Base-by-base conservation (phyloP, 1,139 yeast species). In the Blastobotrys illinoisensis region DNA sequence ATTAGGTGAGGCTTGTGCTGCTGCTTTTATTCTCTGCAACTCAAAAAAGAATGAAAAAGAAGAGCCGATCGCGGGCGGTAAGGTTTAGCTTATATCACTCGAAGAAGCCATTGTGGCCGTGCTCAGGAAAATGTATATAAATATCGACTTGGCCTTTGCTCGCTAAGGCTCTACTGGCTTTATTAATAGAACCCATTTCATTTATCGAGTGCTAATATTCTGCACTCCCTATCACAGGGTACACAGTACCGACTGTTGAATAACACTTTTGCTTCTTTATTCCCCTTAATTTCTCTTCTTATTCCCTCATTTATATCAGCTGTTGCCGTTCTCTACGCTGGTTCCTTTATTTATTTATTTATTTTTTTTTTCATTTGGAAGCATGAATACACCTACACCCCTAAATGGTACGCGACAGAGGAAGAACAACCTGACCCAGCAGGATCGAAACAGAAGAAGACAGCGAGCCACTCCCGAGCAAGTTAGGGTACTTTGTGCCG, bases 381-480 rank as follows among this genome's bases (percentile, higher is more conserved):
- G 40, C 13, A 32, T 32, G 40, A 32, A 32, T n/a, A 7, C 40
- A 13, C 16, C 40, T 32, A 14, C 40, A 13, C 3, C 40, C 5
- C 14, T 32, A 3, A 32, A 32, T 32, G 40, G 40, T 13, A 7
- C 40, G 3, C 40, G 40, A 13, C 14, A 14, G 11, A 6, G 40
- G 11, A 32, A 32, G 16, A 32, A 32, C 7, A 32, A 32, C 16
- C 13, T 72, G 44, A 74, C 77, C 1, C 76, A 73, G 57, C 74
- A 72, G 48, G 75, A 73, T 57, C 66, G 70, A 49, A 70, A 74
- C 61, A 69, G 71, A 52, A 70, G 72, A 55, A 67, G 77, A 5
- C 75, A 71, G 54, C 62, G 77, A 6, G 97, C 97, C 1, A 85
- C 91, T 4, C 95, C 97, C 0, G 95, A 86, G 64, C 93, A 87